Conservation (phyloP, 106 monocot genomes). For the Acorus calamus region DNA sequence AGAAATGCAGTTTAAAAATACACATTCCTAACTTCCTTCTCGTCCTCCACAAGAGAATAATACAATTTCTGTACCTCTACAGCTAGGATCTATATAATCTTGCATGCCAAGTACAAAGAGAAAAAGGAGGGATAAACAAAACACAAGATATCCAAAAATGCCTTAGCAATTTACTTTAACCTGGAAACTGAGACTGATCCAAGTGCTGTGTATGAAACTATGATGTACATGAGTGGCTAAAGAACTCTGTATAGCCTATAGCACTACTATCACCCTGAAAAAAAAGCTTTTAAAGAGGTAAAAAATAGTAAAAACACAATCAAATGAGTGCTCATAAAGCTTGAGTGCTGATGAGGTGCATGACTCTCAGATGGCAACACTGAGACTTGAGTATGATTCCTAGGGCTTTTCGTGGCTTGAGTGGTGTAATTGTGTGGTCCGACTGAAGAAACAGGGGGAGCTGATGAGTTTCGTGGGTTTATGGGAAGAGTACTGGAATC, state of each 20-base stretch:
- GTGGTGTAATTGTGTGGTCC: conserved; percentile 3
- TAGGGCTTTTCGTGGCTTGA: conserved; percentile 5
- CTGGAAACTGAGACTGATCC: neutral
- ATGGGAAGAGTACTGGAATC: conserved; percentile 3
- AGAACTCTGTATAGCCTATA: no score
- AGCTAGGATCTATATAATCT: no score
- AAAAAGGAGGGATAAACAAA: no score
- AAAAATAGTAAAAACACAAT: neutral
- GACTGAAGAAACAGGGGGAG: neutral
- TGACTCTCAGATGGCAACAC: neutral
- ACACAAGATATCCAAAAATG: no score
- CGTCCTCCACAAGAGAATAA: no score
- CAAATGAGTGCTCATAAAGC: neutral
- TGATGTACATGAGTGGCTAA: no score
- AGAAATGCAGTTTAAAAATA: no score
- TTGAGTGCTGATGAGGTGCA: neutral
- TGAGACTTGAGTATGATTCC: conserved; percentile 1
- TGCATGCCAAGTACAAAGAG: no score
- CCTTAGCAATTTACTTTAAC: neutral
- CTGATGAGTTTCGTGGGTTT: neutral
- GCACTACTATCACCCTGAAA: neutral
- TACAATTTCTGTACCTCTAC: no score
- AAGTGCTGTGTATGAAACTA: no score
- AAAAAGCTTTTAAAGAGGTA: conserved; percentile 11
- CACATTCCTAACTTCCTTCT: no score